A percentile compares a stretch with the other conserved stretches of the same genome.
Evolutionary conservation across 106 monocot genomes (phyloP).

Genomic region (Dendrobium huoshanense): DNA sequence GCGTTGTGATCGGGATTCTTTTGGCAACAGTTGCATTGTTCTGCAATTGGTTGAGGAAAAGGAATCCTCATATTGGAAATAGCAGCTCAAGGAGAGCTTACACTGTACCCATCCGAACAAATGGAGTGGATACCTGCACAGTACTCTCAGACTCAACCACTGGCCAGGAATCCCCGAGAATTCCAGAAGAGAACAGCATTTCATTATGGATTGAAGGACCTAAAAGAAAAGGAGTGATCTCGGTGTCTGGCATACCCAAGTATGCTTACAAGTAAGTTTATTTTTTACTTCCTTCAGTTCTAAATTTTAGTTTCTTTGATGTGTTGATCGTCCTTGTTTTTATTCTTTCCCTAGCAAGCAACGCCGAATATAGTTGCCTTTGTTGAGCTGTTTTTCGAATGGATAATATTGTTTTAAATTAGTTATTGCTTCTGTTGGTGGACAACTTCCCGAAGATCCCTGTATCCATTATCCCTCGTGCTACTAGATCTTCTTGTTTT

Average conservation of each 20-base stretch:
- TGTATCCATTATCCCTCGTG: not conserved
- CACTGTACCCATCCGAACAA: slow-evolving; percentile 54
- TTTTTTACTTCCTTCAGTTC: not conserved
- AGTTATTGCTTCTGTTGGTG: not conserved
- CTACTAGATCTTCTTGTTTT: not conserved
- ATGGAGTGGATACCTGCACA: slow-evolving; percentile 46
- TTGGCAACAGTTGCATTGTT: slow-evolving; percentile 48
- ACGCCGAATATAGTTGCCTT: not conserved
- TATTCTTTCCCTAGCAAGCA: not conserved
- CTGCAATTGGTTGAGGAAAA: slow-evolving; percentile 45
- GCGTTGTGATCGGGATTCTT: slow-evolving; percentile 64
- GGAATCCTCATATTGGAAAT: slow-evolving; percentile 31
- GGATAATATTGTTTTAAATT: too few relatives aligned
- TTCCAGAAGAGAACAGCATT: slow-evolving; percentile 13
- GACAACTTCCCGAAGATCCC: not conserved
- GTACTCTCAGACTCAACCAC: slow-evolving; percentile 56
- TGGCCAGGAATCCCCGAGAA: slow-evolving; percentile 54
- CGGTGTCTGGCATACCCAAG: slow-evolving; percentile 54
- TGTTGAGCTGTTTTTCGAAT: not conserved
- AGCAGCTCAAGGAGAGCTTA: slow-evolving; percentile 63
- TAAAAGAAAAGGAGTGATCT: slow-evolving; percentile 33
- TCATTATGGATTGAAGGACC: slow-evolving; percentile 36
- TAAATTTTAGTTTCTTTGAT: not conserved
- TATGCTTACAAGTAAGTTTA: slow-evolving; percentile 49
- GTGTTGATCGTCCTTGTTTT: not conserved